A percentile compares a stretch with the other conserved stretches of the same genome.
phyloP scores from a whole-genome alignment of 2,329 filamentous ascomycete genomes.

The Alternaria alternata region DNA sequence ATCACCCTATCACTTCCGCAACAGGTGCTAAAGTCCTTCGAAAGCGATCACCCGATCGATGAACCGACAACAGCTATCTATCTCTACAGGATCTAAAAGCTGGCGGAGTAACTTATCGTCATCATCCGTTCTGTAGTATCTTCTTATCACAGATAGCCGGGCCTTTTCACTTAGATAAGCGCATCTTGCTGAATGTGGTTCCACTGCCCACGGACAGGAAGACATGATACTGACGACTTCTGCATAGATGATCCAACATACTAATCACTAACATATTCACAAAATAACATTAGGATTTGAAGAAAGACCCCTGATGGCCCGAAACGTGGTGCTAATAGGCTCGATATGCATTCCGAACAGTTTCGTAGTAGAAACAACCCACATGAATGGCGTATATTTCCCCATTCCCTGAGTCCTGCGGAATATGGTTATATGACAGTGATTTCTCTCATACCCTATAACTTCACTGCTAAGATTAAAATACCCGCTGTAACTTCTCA shows the following conservation, averaged over 20 bases:
- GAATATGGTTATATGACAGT: too few species aligned
- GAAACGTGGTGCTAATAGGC: too few species aligned
- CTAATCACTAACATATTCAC: not conserved
- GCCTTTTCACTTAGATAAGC: not conserved
- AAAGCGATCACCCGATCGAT: not conserved
- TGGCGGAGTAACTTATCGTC: not conserved
- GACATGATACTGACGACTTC: too few species aligned
- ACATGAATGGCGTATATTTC: too few species aligned
- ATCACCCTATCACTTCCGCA: not conserved
- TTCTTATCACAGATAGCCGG: not conserved
- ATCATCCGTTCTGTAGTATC: not conserved
- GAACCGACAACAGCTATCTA: not conserved
- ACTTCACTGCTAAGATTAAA: too few species aligned
- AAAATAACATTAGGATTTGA: not conserved
- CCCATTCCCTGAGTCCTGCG: too few species aligned
- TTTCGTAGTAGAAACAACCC: too few species aligned
- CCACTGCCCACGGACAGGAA: not conserved
- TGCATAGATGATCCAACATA: not conserved
- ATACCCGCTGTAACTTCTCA: slow-evolving; percentile 9
- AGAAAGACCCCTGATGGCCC: too few species aligned
- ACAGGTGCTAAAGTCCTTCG: not conserved
- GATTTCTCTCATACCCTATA: too few species aligned
- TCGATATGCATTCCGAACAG: too few species aligned
- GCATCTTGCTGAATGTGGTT: not conserved
- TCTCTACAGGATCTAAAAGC: not conserved